A percentile compares a stretch with the other conserved stretches of the same genome.
phyloP scores from a whole-genome alignment of 2,329 filamentous ascomycete genomes.

The Juglanconis juglandina region DNA sequence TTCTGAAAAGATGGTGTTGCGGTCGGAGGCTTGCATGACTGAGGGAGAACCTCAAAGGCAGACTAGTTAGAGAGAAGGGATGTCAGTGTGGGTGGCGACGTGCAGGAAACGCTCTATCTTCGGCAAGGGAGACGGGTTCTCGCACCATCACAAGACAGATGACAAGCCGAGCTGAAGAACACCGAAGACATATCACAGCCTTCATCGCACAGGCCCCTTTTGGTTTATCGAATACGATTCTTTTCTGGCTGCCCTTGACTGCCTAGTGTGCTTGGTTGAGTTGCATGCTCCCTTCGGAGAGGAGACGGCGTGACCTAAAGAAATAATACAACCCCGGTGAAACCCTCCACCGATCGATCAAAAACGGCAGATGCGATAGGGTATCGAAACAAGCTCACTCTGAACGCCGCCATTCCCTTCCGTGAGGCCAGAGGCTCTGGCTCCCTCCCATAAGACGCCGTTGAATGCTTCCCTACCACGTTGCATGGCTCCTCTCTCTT shows the following conservation, averaged over 20 bases:
- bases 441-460: constrained; percentile 8
- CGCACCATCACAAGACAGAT: not conserved
- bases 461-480: constrained; percentile 1
- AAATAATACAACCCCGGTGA: constrained; percentile 4
- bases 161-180: not conserved
- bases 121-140: constrained; percentile 11
- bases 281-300: constrained; percentile 5
- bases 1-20: not conserved
- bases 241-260: constrained; percentile 10
- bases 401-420: constrained; percentile 27
- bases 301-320: not conserved
- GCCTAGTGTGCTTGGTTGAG: constrained; percentile 9
- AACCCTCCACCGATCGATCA: constrained; percentile 18
- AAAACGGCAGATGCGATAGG: constrained; percentile 34
- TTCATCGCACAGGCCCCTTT: not conserved
- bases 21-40: not conserved
- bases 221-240: constrained; percentile 2
- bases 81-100: not conserved
- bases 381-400: constrained; percentile 34
- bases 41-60: constrained; percentile 12
- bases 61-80: constrained; percentile 8
- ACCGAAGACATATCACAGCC: not conserved
- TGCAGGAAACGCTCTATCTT: constrained; percentile 2
- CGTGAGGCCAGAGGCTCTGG: constrained; percentile 25
- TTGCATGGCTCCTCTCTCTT: not conserved